Percentiles rank a stretch among this genome's conserved stretches.
phyloP scores from a whole-genome alignment of 2,329 filamentous ascomycete genomes.

The Fusarium heterosporum region DNA sequence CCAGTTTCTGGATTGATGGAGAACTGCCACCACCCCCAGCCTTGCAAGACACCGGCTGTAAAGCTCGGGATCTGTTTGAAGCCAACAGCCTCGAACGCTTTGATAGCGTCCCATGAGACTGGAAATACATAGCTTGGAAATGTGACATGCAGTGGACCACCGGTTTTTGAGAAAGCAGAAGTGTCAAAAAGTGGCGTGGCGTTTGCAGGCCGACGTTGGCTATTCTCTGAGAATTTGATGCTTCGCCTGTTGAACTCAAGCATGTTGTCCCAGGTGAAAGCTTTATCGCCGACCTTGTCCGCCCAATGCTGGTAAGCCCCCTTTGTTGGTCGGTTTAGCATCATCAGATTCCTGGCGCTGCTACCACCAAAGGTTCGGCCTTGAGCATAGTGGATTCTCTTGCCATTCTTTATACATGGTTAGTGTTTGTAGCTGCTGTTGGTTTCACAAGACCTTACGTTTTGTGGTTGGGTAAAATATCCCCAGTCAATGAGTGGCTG shows the following conservation, averaged over 20 bases:
- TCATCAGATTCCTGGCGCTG: conserved; percentile 8
- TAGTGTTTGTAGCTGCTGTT: background rate
- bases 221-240: background rate
- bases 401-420: background rate
- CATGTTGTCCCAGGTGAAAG: conserved; percentile 2
- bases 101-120: background rate
- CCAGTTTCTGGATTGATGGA: conserved; percentile 17
- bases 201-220: background rate
- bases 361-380: background rate
- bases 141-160: background rate
- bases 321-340: conserved; percentile 1
- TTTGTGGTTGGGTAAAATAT: conserved; percentile 6
- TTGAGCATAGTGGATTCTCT: conserved; percentile 5
- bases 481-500: conserved; percentile 4
- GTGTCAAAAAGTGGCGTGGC: background rate
- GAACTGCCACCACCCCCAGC: conserved; percentile 22
- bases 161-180: background rate
- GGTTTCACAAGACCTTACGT: background rate
- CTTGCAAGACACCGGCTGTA: conserved; percentile 11
- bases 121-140: conserved; percentile 3
- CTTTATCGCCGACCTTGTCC: conserved; percentile 1
- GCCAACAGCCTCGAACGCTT: conserved; percentile 7
- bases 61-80: conserved; percentile 15
- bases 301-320: conserved; percentile 1
- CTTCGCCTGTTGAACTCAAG: conserved; percentile 1